Percentiles rank a stretch among this genome's conserved stretches.
Evolutionary conservation across 495 filamentous ascomycete genomes (phyloP).

Genomic region (Neohortaea acidophila): DNA sequence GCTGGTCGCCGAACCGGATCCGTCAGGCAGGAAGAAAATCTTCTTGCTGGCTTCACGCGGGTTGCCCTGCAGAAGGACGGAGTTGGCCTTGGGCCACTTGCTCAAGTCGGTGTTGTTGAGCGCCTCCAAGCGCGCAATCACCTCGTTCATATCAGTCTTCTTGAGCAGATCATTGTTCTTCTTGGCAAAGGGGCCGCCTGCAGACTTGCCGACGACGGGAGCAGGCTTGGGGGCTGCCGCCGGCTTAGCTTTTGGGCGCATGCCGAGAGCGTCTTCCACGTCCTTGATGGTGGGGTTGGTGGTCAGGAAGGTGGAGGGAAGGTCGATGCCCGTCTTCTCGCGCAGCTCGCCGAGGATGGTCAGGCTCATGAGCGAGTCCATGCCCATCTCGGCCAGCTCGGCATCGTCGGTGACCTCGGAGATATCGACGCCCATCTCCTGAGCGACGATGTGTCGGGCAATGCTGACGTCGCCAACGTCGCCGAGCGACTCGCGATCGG

Average conservation of each 20-base stretch:
- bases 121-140: conserved; percentile 24
- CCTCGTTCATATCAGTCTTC: conserved; percentile 24
- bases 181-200: conserved; percentile 10
- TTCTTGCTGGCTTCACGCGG: conserved; percentile 42
- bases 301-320: conserved; percentile 29
- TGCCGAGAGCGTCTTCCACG: conserved; percentile 32
- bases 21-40: conserved; percentile 65
- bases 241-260: conserved; percentile 26
- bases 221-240: conserved; percentile 13
- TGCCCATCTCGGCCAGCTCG: conserved; percentile 31
- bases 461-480: conserved; percentile 23
- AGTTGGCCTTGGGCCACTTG: conserved; percentile 33
- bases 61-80: conserved; percentile 37
- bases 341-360: conserved; percentile 31
- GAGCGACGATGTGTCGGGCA: conserved; percentile 29
- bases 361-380: conserved; percentile 34
- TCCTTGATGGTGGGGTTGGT: conserved; percentile 31
- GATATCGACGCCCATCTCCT: conserved; percentile 32
- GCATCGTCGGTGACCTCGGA: conserved; percentile 29
- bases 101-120: conserved; percentile 24
- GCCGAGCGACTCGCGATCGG: conserved; percentile 8
- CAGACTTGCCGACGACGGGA: conserved; percentile 1
- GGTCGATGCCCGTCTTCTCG: conserved; percentile 31
- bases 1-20: conserved; percentile 52
- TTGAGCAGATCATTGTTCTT: conserved; percentile 19